phyloP scores from a whole-genome alignment of 2,329 filamentous ascomycete species.

The Arthrobotrys entomopaga region DNA sequence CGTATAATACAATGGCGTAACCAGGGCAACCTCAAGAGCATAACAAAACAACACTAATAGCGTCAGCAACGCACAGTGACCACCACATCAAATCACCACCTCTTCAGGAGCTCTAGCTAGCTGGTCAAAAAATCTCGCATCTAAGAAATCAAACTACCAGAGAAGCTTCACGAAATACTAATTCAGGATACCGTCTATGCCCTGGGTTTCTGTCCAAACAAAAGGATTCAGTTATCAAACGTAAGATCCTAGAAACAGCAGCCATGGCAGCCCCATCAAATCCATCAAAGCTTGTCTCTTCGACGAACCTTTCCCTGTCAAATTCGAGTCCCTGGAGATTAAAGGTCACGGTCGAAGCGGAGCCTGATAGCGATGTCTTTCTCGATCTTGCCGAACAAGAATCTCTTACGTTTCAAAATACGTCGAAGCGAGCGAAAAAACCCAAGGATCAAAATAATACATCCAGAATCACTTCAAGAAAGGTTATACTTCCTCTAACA shows the following conservation, averaged over 20 bases:
- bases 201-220: not conserved
- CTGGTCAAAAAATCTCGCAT: no score
- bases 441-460: slow-evolving; percentile 22
- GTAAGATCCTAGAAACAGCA: not conserved
- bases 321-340: slow-evolving; percentile 52
- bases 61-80: not conserved
- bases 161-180: no score
- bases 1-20: not conserved
- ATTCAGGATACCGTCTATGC: not conserved
- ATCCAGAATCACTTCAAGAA: slow-evolving; percentile 14
- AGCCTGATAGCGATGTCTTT: slow-evolving; percentile 47
- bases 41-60: slow-evolving; percentile 21
- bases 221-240: not conserved
- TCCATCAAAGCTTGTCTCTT: slow-evolving; percentile 48
- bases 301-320: slow-evolving; percentile 48
- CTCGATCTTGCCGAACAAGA: slow-evolving; percentile 43
- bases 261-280: slow-evolving; percentile 29
- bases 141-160: not conserved
- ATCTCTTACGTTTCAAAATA: slow-evolving; percentile 20
- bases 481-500: slow-evolving; percentile 13
- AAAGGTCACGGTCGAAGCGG: slow-evolving; percentile 47
- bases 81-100: not conserved
- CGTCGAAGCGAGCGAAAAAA: slow-evolving; percentile 12
- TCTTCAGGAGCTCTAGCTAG: not conserved
- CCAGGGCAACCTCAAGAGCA: slow-evolving; percentile 23